Base-by-base conservation (phyloP, 345 rosid genomes). In the Eucalyptus dawsonii region DNA sequence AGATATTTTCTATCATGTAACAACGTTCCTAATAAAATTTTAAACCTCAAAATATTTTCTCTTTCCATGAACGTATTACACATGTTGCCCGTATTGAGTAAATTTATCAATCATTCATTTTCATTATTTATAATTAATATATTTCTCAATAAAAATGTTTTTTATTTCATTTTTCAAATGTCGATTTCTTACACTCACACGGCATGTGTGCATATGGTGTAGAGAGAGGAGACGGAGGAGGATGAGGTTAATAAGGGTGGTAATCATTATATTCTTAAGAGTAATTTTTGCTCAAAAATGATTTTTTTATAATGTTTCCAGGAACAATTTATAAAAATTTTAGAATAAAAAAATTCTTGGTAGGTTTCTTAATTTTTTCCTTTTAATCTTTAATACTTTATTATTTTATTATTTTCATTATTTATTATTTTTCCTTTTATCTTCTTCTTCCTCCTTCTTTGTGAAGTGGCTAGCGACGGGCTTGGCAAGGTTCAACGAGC, bases 401-500 rank as follows among this genome's bases (percentile, higher is more conserved):
- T 45, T 51, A 51, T 51, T 51, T 51, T 45, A 5, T 50, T 5
- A 6, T 42, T 7, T 6, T 51, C 16, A 44, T 44, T 50, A 50
- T 50, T 50, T 44, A 5, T 50, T 5, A 2, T 44, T 45, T 14
- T 50, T 50, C 3, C 7, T 50, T 50, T 50, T 16, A 1, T 50
- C 54, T 50, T 50, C 1, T 50, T 50, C 54, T 53, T 53, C 5
- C 11, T 53, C 56, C 9, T 53, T 19, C 24, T 53, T 53, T 53
- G 58, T 53, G 58, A 53, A 3, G 22, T 53, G 4, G 24, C 5
- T 0, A 4, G 4, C 0, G 0, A 53, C 0, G 1, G 0, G 10
- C 24, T 53, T 53, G 58, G 58, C 2, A 4, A 53, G 10, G 24
- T 53, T 50, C 8, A 1, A 50, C 2, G 11, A 51, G 54, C 22